Evolutionary conservation across 2,329 filamentous ascomycete species (phyloP).

Genomic region (Aspergillus aculeatinus): DNA sequence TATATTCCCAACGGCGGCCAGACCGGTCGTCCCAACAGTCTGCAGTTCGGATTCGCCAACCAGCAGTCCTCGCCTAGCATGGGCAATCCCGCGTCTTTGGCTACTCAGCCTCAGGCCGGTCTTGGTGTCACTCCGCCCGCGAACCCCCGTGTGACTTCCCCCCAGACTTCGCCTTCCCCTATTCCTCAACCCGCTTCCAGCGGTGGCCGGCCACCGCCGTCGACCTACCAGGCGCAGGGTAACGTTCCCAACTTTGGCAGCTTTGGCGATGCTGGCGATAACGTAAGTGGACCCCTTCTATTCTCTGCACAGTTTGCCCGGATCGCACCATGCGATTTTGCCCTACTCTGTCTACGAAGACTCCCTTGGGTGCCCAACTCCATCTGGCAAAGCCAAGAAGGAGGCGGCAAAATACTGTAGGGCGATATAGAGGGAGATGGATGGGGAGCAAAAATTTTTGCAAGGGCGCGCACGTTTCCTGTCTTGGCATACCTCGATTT

Average conservation of each 20-base stretch:
- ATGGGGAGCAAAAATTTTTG: slow-evolving; percentile 5
- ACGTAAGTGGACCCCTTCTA: slow-evolving; percentile 57
- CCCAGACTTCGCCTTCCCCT: slow-evolving; percentile 84
- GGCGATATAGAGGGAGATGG: neutral
- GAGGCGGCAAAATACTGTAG: neutral
- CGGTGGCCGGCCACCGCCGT: slow-evolving; percentile 79
- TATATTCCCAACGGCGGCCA: slow-evolving; percentile 75
- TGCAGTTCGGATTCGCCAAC: slow-evolving; percentile 78
- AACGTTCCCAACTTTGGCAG: slow-evolving; percentile 79
- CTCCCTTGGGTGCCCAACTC: neutral
- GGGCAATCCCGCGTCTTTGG: slow-evolving; percentile 58
- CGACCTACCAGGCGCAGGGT: slow-evolving; percentile 67
- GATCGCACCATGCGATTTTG: neutral
- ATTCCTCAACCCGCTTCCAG: slow-evolving; percentile 86
- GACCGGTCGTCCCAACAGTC: slow-evolving; percentile 56
- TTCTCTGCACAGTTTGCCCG: neutral
- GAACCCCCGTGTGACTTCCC: slow-evolving; percentile 75
- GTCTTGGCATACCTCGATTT: slow-evolving; percentile 17
- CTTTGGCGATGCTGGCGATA: slow-evolving; percentile 68
- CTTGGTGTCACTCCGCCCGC: slow-evolving; percentile 54
- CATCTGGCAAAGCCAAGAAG: too few species aligned
- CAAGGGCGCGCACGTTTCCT: slow-evolving; percentile 1
- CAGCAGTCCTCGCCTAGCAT: slow-evolving; percentile 62
- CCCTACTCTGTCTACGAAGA: neutral
- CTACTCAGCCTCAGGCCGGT: slow-evolving; percentile 41